Evolutionary conservation across 2,329 filamentous ascomycete species (phyloP).

Genomic region (Magnaporthiopsis incrustans): DNA sequence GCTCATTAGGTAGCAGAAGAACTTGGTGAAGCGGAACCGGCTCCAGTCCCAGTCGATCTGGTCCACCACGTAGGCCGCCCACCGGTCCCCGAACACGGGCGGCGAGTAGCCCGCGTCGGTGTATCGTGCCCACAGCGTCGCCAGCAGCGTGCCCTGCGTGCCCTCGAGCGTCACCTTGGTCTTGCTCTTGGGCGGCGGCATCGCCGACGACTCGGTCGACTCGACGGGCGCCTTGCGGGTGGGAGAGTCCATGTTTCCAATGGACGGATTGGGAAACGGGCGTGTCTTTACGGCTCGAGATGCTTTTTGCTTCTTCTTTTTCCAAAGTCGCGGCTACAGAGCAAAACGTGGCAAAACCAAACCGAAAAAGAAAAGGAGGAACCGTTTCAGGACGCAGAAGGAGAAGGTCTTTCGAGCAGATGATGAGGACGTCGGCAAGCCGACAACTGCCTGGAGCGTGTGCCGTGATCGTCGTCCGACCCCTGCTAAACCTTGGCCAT

Average conservation of each 20-base stretch:
- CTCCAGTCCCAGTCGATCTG: constrained; percentile 9
- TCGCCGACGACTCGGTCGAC: neutral
- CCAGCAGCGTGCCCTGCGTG: constrained; percentile 18
- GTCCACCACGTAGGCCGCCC: constrained; percentile 8
- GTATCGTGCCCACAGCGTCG: constrained; percentile 10
- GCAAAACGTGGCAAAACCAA: no score
- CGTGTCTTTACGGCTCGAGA: neutral
- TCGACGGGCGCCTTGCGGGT: neutral
- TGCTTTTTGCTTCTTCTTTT: no score
- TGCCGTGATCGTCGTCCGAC: neutral
- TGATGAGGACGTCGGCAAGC: neutral
- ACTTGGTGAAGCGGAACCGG: constrained; percentile 3
- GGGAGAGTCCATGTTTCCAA: neutral
- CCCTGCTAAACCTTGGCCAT: neutral
- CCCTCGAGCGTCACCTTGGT: constrained; percentile 15
- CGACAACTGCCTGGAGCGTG: neutral
- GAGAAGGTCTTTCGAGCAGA: neutral
- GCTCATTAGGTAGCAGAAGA: constrained; percentile 5
- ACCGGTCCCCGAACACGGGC: constrained; percentile 7
- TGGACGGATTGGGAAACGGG: neutral
- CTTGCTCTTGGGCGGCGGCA: constrained; percentile 5
- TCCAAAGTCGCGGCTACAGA: no score
- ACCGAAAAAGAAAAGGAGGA: no score
- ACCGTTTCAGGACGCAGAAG: no score
- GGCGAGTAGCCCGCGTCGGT: neutral